A percentile compares a stretch with the other conserved stretches of the same genome.
Evolutionary conservation across 202 grass and related monocot genomes (phyloP).

Genomic region (Schoenoplectus tabernaemontani): DNA sequence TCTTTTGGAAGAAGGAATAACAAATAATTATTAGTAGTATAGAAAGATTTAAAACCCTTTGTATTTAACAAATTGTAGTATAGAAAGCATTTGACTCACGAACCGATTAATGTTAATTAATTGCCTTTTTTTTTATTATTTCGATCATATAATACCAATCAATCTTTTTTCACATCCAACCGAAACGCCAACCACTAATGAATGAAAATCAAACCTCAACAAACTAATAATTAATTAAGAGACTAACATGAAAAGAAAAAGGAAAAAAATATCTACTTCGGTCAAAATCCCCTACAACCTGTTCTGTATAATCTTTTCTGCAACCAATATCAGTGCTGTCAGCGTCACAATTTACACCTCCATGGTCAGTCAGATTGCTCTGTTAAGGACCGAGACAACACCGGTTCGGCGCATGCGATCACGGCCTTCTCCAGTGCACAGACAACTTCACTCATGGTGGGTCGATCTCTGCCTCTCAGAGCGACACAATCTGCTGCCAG

Average conservation of each 20-base stretch:
- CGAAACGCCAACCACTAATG: constrained; percentile 21
- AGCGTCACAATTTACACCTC: not conserved
- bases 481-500: constrained; percentile 69
- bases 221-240: constrained; percentile 17
- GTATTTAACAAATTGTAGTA: not conserved
- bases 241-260: not conserved
- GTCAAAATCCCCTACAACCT: constrained; percentile 27
- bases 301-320: not conserved
- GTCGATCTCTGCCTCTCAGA: constrained; percentile 33
- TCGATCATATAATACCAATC: too few species aligned
- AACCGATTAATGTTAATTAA: too few species aligned
- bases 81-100: too few species aligned
- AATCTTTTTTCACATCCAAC: constrained; percentile 15
- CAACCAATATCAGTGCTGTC: not conserved
- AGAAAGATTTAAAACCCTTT: too few species aligned
- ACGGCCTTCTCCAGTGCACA: constrained; percentile 59
- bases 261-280: not conserved
- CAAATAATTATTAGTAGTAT: too few species aligned
- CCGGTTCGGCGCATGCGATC: constrained; percentile 26
- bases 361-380: constrained; percentile 35
- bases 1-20: too few species aligned
- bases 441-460: constrained; percentile 85
- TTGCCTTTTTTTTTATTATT: too few species aligned
- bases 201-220: constrained; percentile 24
- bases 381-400: constrained; percentile 50